phyloP scores from a whole-genome alignment of 441 rosid species.

The Pelargonium cotyledonis region DNA sequence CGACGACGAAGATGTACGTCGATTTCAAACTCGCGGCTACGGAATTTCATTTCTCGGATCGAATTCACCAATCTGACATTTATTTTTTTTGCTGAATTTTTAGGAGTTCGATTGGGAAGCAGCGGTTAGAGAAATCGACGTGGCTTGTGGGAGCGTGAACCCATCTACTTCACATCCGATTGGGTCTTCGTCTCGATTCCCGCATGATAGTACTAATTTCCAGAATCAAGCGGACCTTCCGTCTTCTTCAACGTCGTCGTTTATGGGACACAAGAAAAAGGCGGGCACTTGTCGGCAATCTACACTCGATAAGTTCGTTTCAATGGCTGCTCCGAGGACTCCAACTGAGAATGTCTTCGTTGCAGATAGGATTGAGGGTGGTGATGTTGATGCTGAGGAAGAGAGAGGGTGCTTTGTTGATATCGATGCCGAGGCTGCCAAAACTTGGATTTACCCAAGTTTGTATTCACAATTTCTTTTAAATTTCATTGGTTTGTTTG shows the following conservation, averaged over 20 bases:
- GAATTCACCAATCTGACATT: background rate
- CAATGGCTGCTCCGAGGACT: conserved; percentile 19
- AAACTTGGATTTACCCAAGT: conserved; percentile 94
- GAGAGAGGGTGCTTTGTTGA: conserved; percentile 28
- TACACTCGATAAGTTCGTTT: conserved; percentile 61
- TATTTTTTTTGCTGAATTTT: background rate
- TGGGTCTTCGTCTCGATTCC: background rate
- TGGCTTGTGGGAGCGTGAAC: conserved; percentile 41
- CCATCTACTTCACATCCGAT: conserved; percentile 21
- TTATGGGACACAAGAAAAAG: conserved; percentile 15
- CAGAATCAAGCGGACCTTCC: conserved; percentile 5
- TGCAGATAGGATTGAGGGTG: conserved; percentile 18
- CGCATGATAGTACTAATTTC: conserved; percentile 19
- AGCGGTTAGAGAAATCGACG: conserved; percentile 74
- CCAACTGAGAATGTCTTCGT: conserved; percentile 15
- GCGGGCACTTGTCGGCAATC: conserved; percentile 42
- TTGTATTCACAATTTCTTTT: conserved; percentile 10
- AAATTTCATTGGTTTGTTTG: background rate
- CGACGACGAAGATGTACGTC: conserved; percentile 43
- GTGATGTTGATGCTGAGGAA: conserved; percentile 22
- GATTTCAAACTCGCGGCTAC: conserved; percentile 1
- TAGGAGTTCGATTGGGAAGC: conserved; percentile 94
- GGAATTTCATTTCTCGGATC: background rate
- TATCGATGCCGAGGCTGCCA: conserved; percentile 72
- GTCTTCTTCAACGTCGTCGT: conserved; percentile 18